phyloP scores from a whole-genome alignment of 2,329 filamentous ascomycete genomes.

The Chalara sp. region DNA sequence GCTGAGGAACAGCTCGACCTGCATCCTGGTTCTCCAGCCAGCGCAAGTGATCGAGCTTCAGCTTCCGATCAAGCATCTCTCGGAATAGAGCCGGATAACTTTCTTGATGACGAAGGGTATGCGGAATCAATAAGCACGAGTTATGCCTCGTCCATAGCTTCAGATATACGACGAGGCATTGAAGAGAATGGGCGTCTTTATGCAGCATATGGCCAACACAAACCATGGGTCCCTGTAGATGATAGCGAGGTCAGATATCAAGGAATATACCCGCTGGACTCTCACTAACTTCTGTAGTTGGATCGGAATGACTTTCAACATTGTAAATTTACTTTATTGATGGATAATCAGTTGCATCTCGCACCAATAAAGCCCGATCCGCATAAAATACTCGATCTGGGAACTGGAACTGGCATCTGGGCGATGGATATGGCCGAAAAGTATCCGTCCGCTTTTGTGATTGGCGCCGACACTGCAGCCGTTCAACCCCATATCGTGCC shows the following conservation, averaged over 20 bases:
- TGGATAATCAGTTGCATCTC: slow-evolving; percentile 17
- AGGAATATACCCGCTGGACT: slow-evolving; percentile 19
- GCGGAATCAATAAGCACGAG: too few species aligned
- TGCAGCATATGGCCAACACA: slow-evolving; percentile 17
- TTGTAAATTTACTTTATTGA: slow-evolving; percentile 26
- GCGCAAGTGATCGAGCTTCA: too few species aligned
- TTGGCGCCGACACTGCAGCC: slow-evolving; percentile 26
- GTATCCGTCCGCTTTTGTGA: slow-evolving; percentile 26
- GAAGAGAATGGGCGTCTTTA: slow-evolving; percentile 21
- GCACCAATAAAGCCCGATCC: slow-evolving; percentile 23
- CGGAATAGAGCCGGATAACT: too few species aligned
- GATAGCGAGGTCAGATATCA: slow-evolving; percentile 31
- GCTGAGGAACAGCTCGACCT: too few species aligned
- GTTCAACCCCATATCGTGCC: slow-evolving; percentile 29
- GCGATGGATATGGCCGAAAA: slow-evolving; percentile 21
- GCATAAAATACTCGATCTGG: slow-evolving; percentile 30
- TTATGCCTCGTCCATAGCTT: slow-evolving; percentile 13
- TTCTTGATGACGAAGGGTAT: too few species aligned
- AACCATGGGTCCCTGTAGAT: slow-evolving; percentile 5
- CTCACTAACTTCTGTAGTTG: slow-evolving; percentile 20
- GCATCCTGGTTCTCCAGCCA: too few species aligned
- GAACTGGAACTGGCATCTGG: slow-evolving; percentile 19
- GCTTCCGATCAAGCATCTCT: too few species aligned
- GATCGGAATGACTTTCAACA: slow-evolving; percentile 36
- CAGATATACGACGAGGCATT: slow-evolving; percentile 14